These are phyloP conservation scores for Peniophora sp. DNA, from an alignment of 1,284 basidiomycete genomes.

Conservation along the genomic window DNA sequence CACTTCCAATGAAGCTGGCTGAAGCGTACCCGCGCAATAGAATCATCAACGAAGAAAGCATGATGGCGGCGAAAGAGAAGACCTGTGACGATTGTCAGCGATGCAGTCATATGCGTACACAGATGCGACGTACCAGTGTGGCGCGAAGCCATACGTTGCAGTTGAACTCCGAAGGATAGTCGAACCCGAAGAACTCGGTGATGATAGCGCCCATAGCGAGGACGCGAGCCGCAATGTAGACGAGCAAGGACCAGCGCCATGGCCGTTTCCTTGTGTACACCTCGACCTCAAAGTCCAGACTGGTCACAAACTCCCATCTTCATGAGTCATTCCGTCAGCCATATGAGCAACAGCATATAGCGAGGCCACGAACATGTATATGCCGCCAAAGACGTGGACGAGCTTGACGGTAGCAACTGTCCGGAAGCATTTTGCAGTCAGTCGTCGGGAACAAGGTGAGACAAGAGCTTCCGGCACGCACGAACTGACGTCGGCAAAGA, in stretches of 20 bases:
- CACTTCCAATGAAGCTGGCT: not conserved
- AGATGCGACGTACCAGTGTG: not conserved
- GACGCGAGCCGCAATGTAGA: constrained; percentile 5
- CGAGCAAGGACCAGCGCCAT: constrained; percentile 7
- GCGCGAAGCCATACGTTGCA: constrained; percentile 4
- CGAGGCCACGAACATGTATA: constrained; percentile 6
- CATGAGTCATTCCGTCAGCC: not conserved
- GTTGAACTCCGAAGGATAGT: constrained; percentile 1
- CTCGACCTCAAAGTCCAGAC: constrained; percentile 9
- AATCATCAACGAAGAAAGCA: constrained; percentile 7
- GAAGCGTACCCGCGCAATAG: constrained; percentile 8
- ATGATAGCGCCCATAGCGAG: constrained; percentile 3
- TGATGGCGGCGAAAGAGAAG: constrained; percentile 8
- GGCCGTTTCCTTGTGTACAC: constrained; percentile 8
- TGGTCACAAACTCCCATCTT: constrained; percentile 11
- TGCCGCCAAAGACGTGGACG: constrained; percentile 6
- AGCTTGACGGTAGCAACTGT: constrained; percentile 7
- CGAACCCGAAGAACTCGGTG: constrained; percentile 8
- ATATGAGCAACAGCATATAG: not conserved
- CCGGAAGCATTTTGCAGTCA: not conserved
- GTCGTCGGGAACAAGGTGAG: no score
- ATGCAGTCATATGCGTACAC: not conserved
- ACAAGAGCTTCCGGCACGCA: no score
- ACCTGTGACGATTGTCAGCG: constrained; percentile 2
- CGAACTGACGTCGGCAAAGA: no score